Percentiles rank a stretch among this genome's conserved stretches.
Evolutionary conservation across 2,329 filamentous ascomycete species (phyloP).

Genomic region (Lasiodiplodia theobromae): DNA sequence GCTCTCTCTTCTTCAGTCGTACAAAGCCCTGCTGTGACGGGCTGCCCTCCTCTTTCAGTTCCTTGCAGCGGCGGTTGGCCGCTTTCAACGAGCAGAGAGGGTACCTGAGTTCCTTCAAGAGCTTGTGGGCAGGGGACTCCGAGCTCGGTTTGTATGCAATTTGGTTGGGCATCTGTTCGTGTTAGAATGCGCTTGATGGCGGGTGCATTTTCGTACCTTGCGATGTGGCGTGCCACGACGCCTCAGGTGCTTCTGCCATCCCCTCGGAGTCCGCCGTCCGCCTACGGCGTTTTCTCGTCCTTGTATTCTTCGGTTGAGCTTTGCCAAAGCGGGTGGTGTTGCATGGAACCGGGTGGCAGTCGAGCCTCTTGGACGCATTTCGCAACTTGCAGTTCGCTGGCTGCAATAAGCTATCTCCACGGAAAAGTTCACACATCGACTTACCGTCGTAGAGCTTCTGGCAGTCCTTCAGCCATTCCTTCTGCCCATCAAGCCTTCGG

Average conservation of each 20-base stretch:
- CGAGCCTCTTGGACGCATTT: background rate
- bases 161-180: background rate
- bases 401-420: background rate
- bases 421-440: background rate
- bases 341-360: background rate
- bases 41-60: background rate
- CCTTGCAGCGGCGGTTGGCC: background rate
- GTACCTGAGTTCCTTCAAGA: background rate
- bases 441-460: background rate
- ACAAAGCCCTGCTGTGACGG: background rate
- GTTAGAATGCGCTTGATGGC: background rate
- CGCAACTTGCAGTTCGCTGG: background rate
- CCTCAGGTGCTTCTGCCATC: background rate
- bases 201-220: background rate
- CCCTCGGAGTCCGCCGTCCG: background rate
- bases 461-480: conserved; percentile 2
- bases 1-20: background rate
- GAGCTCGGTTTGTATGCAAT: background rate
- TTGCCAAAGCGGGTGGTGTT: background rate
- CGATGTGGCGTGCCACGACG: background rate
- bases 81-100: background rate
- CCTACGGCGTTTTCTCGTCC: conserved; percentile 1
- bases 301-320: background rate
- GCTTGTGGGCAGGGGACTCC: background rate
- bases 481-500: background rate